A percentile compares a stretch with the other conserved stretches of the same genome.
Conservation (phyloP, 1,284 basidiomycete genomes). For the Tilletia indica region DNA sequence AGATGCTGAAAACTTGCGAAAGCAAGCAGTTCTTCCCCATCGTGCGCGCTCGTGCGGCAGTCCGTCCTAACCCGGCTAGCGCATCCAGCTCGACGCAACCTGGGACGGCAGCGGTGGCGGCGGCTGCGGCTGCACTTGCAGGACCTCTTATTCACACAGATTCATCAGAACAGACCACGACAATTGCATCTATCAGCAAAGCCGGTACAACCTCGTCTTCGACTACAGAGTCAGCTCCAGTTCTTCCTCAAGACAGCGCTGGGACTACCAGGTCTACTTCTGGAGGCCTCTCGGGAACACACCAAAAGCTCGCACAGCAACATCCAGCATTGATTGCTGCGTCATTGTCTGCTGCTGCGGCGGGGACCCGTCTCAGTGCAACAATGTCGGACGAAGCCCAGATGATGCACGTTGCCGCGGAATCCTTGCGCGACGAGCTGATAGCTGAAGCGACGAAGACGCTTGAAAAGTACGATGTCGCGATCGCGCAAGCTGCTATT, state of each 20-base stretch:
- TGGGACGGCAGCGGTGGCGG: background rate
- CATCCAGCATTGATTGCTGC: background rate
- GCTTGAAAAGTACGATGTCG: background rate
- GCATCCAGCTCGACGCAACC: background rate
- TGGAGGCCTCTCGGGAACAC: too few species aligned
- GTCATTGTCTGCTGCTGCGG: background rate
- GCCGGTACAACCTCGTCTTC: too few species aligned
- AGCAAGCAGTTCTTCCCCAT: slow-evolving; percentile 16
- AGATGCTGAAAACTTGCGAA: background rate
- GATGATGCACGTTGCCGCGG: slow-evolving; percentile 6
- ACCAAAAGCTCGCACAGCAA: too few species aligned
- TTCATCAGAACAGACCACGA: too few species aligned
- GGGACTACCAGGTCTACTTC: too few species aligned
- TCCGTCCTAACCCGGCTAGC: background rate
- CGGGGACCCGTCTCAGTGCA: background rate
- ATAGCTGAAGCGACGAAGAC: background rate
- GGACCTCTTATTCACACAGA: too few species aligned
- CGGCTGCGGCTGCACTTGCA: background rate
- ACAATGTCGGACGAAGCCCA: background rate
- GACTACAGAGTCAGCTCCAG: too few species aligned
- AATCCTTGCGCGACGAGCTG: background rate
- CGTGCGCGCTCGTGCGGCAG: background rate
- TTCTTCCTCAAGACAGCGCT: too few species aligned
- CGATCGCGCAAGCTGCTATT: background rate
- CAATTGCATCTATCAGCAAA: too few species aligned